Evolutionary conservation across 1,284 basidiomycete genomes (phyloP).

Genomic region (Xerocomus minutiporus): DNA sequence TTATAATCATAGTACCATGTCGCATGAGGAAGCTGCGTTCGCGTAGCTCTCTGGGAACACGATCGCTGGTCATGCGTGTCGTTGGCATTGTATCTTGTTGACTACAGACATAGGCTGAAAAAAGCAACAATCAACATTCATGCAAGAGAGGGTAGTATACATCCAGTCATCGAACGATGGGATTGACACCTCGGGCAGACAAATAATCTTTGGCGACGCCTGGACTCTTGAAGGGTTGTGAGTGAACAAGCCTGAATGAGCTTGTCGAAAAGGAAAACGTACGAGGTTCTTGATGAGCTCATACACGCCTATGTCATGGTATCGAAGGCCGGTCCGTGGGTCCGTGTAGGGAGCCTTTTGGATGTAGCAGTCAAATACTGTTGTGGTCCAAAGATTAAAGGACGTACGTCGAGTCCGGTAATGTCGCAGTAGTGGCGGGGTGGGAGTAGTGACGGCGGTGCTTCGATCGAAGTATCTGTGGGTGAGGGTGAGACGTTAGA

Average conservation of each 20-base stretch:
- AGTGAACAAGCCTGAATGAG: too few relatives aligned
- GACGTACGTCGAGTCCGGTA: slow-evolving; percentile 71
- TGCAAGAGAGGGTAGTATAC: background rate
- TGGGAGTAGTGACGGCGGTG: slow-evolving; percentile 77
- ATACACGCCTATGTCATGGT: slow-evolving; percentile 84
- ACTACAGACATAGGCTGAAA: too few relatives aligned
- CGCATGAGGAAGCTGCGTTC: too few relatives aligned
- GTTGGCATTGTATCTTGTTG: too few relatives aligned
- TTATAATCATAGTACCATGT: too few relatives aligned
- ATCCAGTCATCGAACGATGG: slow-evolving; percentile 34
- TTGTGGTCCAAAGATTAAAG: too few relatives aligned
- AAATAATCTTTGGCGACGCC: slow-evolving; percentile 48
- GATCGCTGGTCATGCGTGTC: too few relatives aligned
- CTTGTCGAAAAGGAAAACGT: slow-evolving; percentile 25
- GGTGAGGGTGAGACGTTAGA: background rate
- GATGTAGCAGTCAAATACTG: too few relatives aligned
- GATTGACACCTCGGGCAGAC: slow-evolving; percentile 47
- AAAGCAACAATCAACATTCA: background rate
- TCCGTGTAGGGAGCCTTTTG: slow-evolving; percentile 75
- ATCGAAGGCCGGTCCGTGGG: slow-evolving; percentile 75
- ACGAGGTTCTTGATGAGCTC: slow-evolving; percentile 78
- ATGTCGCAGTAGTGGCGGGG: slow-evolving; percentile 82
- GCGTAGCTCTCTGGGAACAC: too few relatives aligned
- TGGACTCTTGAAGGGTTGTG: slow-evolving; percentile 33
- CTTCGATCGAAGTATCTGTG: slow-evolving; percentile 77